phyloP scores from a whole-genome alignment of 768 basidiomycete species.

The Rickenella mellea region DNA sequence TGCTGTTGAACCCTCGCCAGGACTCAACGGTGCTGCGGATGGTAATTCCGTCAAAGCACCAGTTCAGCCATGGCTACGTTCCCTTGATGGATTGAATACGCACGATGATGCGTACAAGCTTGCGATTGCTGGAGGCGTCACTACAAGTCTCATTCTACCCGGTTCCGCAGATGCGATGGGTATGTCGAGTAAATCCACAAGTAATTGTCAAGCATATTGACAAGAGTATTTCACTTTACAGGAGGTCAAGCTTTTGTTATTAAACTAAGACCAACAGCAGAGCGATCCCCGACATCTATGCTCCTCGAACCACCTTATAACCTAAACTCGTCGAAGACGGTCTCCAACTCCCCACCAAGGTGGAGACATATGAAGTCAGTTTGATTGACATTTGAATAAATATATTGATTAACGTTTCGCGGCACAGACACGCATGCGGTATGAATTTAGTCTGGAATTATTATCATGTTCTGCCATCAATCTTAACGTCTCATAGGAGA shows the following conservation, averaged over 20 bases:
- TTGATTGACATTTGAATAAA: not conserved
- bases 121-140: constrained; percentile 73
- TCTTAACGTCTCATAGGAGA: constrained; percentile 28
- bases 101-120: constrained; percentile 65
- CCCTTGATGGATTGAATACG: constrained; percentile 72
- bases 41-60: constrained; percentile 30
- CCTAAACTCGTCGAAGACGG: constrained; percentile 40
- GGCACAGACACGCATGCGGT: constrained; percentile 22
- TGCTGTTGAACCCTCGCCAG: constrained; percentile 24
- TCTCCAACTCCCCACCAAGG: constrained; percentile 36
- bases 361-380: constrained; percentile 76
- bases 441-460: constrained; percentile 5
- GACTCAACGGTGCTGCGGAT: constrained; percentile 25
- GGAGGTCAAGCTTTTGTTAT: constrained; percentile 73
- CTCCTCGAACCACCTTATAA: constrained; percentile 66
- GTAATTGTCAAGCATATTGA: not conserved
- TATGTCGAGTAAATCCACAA: constrained; percentile 14
- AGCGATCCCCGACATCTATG: constrained; percentile 65
- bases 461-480: not conserved
- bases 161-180: constrained; percentile 63
- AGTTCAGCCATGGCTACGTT: constrained; percentile 50
- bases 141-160: constrained; percentile 67
- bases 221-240: constrained; percentile 13
- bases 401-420: constrained; percentile 5
- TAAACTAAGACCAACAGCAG: constrained; percentile 65